phyloP scores from a whole-genome alignment of 805 yeast species.

The Naumovozyma dairenensis region DNA sequence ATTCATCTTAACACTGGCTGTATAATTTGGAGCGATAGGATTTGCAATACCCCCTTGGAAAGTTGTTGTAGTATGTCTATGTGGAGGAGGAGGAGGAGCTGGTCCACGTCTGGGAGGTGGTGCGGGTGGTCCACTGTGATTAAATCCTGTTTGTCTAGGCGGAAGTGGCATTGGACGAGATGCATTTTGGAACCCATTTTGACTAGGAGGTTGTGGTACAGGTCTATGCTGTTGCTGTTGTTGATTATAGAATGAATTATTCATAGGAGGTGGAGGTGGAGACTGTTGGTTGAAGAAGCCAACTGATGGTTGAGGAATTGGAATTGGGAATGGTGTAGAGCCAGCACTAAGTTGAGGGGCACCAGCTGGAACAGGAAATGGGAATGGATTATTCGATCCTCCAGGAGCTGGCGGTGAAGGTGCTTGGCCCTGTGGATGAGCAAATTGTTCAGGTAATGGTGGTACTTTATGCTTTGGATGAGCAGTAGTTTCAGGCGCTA shows the following conservation, averaged over 20 bases:
- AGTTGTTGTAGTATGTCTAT: conserved; percentile 9
- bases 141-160: conserved; percentile 5
- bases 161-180: too few species aligned
- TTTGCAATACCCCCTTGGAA: conserved; percentile 8
- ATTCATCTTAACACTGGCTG: not conserved
- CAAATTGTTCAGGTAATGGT: conserved; percentile 15
- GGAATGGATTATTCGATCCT: conserved; percentile 6
- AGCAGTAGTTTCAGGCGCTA: conserved; percentile 11
- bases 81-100: conserved; percentile 26
- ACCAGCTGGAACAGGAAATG: conserved; percentile 5
- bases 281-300: conserved; percentile 3
- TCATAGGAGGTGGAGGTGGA: conserved; percentile 4
- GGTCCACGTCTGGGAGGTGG: conserved; percentile 27
- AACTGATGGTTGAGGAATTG: conserved; percentile 6
- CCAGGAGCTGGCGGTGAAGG: conserved; percentile 6
- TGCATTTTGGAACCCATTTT: conserved; percentile 4
- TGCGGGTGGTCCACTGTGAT: conserved; percentile 13
- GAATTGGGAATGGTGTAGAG: conserved; percentile 4
- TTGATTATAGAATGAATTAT: conserved; percentile 5
- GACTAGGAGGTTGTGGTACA: conserved; percentile 14
- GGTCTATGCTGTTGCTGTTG: conserved; percentile 15
- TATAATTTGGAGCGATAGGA: conserved; percentile 1
- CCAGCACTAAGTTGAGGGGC: conserved; percentile 6
- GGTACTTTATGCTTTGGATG: conserved; percentile 16
- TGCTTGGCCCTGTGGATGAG: conserved; percentile 6